Conservation (phyloP, 169 alveolate genomes). For the Eimeria tenella region DNA sequence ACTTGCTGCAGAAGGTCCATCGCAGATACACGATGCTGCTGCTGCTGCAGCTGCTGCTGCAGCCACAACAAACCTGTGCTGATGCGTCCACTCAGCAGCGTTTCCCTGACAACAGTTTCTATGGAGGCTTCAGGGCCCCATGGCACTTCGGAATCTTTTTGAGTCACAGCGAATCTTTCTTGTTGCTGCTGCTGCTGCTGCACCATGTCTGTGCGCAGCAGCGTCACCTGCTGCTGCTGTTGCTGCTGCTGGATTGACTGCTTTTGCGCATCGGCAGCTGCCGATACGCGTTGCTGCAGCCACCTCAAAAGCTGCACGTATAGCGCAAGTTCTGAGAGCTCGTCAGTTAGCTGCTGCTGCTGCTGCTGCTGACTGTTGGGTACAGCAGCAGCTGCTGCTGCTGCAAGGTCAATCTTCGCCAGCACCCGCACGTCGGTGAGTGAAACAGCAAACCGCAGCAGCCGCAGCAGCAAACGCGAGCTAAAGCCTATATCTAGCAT, state of each 20-base stretch:
- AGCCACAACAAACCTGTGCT: constrained; percentile 73
- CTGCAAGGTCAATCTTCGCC: constrained; percentile 50
- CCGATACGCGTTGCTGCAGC: constrained; percentile 80
- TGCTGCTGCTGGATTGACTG: constrained; percentile 1
- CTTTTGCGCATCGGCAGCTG: constrained; percentile 29
- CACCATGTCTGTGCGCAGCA: neutral
- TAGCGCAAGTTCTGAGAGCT: constrained; percentile 73
- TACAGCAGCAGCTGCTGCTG: constrained; percentile 44
- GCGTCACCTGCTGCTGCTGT: constrained; percentile 43
- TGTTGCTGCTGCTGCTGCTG: constrained; percentile 66
- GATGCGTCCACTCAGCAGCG: constrained; percentile 69
- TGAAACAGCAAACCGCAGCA: constrained; percentile 63
- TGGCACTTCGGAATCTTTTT: constrained; percentile 17
- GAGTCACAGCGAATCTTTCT: constrained; percentile 12
- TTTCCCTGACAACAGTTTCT: constrained; percentile 72
- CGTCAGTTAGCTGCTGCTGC: constrained; percentile 48
- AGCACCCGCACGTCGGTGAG: constrained; percentile 19
- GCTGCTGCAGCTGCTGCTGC: constrained; percentile 23
- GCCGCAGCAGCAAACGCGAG: constrained; percentile 68
- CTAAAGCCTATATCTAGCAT: constrained; percentile 19
- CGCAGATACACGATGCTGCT: constrained; percentile 47
- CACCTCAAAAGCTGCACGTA: constrained; percentile 80
- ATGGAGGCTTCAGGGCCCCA: constrained; percentile 59
- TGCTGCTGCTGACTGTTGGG: constrained; percentile 27
- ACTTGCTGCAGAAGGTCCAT: constrained; percentile 58